A percentile compares a stretch with the other conserved stretches of the same genome.
phyloP scores from a whole-genome alignment of 176 grass and related monocot species.

The Oryza punctata region DNA sequence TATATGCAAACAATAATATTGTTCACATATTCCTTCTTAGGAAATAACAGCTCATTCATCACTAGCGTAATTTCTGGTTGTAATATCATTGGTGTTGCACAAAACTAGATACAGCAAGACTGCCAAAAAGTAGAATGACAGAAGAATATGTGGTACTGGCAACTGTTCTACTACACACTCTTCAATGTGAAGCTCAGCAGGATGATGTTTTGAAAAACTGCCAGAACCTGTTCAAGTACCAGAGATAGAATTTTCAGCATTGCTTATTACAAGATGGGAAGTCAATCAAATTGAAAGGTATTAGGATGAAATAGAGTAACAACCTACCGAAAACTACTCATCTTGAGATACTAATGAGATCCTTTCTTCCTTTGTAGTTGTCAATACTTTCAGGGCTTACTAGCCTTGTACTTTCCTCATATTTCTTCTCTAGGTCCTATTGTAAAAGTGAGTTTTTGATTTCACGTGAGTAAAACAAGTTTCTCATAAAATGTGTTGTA shows the following conservation, averaged over 20 bases:
- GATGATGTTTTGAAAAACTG: slow-evolving; percentile 28
- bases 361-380: slow-evolving; percentile 53
- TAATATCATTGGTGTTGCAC: slow-evolving; percentile 26
- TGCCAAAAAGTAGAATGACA: slow-evolving; percentile 23
- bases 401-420: slow-evolving; percentile 65
- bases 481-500: slow-evolving; percentile 4
- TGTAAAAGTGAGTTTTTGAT: slow-evolving; percentile 26
- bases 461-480: slow-evolving; percentile 18
- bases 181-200: slow-evolving; percentile 18
- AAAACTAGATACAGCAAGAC: slow-evolving; percentile 36
- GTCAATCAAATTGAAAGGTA: neutral
- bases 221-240: slow-evolving; percentile 33
- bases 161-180: slow-evolving; percentile 29
- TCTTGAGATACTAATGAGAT: slow-evolving; percentile 51
- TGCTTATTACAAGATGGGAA: neutral
- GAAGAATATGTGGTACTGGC: slow-evolving; percentile 6
- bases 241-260: slow-evolving; percentile 25
- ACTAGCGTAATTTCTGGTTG: slow-evolving; percentile 8
- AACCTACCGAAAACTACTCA: slow-evolving; percentile 41
- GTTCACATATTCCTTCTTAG: slow-evolving; percentile 8
- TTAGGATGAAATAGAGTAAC: slow-evolving; percentile 26
- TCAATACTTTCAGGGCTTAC: slow-evolving; percentile 75
- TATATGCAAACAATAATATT: slow-evolving; percentile 16
- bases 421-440: slow-evolving; percentile 83
- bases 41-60: slow-evolving; percentile 34